phyloP scores from a whole-genome alignment of 441 rosid genomes.

The Aquilaria agallochum region DNA sequence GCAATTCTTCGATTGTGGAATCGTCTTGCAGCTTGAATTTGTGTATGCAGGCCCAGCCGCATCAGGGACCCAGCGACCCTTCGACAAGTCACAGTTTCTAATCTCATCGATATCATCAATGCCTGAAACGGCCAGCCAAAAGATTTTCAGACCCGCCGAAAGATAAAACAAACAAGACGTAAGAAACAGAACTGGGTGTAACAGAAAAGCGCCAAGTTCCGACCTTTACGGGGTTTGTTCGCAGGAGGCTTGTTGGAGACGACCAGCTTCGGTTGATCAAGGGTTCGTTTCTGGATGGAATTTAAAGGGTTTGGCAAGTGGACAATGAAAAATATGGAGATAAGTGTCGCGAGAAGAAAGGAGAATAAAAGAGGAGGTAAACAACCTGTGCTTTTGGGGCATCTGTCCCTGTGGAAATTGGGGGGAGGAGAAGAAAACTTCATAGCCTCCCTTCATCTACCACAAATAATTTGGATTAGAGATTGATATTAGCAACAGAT shows the following conservation, averaged over 20 bases:
- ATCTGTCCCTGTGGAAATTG: slow-evolving; percentile 23
- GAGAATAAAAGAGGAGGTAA: slow-evolving; percentile 32
- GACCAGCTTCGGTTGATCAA: slow-evolving; percentile 15
- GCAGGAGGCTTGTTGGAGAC: slow-evolving; percentile 21
- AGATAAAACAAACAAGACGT: not conserved
- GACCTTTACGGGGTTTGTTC: not conserved
- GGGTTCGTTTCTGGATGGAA: slow-evolving; percentile 9
- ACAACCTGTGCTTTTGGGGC: slow-evolving; percentile 24
- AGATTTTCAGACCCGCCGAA: not conserved
- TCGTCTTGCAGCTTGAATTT: slow-evolving; percentile 56
- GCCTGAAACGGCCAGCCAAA: slow-evolving; percentile 11
- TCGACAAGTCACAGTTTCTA: slow-evolving; percentile 49
- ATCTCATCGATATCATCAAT: slow-evolving; percentile 16
- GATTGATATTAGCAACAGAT: no score
- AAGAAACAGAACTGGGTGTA: not conserved
- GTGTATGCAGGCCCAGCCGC: slow-evolving; percentile 46
- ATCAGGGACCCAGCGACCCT: slow-evolving; percentile 76
- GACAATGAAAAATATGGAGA: slow-evolving; percentile 42
- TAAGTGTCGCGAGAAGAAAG: slow-evolving; percentile 29
- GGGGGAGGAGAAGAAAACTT: slow-evolving; percentile 14
- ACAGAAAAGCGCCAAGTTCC: slow-evolving; percentile 13
- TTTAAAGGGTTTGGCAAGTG: slow-evolving; percentile 40
- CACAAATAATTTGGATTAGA: not conserved
- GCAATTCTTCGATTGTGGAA: slow-evolving; percentile 74
- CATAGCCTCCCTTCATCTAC: slow-evolving; percentile 10